Evolutionary conservation across 805 yeast species (phyloP), one percentile per base, ranked within the genome.

Genomic region (Saccharomycopsis synnaedendra): DNA sequence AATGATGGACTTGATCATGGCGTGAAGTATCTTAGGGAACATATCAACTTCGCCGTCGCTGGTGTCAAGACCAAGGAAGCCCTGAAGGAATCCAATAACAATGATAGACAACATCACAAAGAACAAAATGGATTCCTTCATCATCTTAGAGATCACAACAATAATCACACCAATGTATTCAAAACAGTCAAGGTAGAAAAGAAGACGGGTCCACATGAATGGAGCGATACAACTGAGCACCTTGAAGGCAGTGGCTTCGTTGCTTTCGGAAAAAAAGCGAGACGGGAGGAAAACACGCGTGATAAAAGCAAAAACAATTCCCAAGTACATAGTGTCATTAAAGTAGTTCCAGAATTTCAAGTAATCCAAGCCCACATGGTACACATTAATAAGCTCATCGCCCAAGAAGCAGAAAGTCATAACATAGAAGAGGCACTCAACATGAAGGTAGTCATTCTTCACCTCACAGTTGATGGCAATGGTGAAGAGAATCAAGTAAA

Each of bases 41-140:
- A 85, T 82, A 55, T 85, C 90, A 49, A 81, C 68, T 53, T 75
- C 77, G 54, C 95, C 95, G 62, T 87, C 96, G 3, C 94, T 82
- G 36, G 85, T 82, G 63, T 87, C 96, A 46, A 87, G 68, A 6
- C 95, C 95, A 37, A 87, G 63, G 61, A 87, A 85, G 0, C 94
- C 95, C 60, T 87, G 95, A 46, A 85, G 65, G 64, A 87, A 87
- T 0, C 96, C 95, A 43, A 82, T 60, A 52, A 82, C 78, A 38
- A 87, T 79, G 50, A 86, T 75, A 5, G 73, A 66, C 47, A 86
- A 68, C 55, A 87, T 65, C 42, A 85, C 82, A 59, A 87, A 87
- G 66, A 87, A 87, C 11, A 86, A 71, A 27, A 85, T 61, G 3
- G 93, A 81, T 61, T 87, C 95, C 56, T 82, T 79, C 85, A 87